Percentiles rank a stretch among this genome's conserved stretches.
phyloP scores from a whole-genome alignment of 192 early-diverging fungal species.

The Phycomyces nitens region DNA sequence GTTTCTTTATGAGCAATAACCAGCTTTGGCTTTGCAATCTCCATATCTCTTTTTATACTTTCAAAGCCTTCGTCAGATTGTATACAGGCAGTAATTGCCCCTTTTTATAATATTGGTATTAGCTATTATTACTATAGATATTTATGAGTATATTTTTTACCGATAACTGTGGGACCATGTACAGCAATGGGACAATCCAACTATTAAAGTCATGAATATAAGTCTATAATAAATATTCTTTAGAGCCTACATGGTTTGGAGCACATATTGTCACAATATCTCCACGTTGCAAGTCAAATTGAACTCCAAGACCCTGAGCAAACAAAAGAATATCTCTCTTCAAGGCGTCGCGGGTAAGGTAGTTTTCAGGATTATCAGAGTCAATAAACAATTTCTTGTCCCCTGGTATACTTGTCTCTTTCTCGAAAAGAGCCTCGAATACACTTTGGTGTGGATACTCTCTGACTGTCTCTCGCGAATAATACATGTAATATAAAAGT shows the following conservation, averaged over 20 bases:
- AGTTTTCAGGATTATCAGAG: not conserved
- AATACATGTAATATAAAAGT: too few relatives aligned
- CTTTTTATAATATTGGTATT: slow-evolving; percentile 31
- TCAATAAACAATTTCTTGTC: not conserved
- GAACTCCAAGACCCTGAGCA: not conserved
- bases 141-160: too few relatives aligned
- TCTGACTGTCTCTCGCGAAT: too few relatives aligned
- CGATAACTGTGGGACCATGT: slow-evolving; percentile 61
- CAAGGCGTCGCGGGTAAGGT: not conserved
- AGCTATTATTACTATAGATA: too few relatives aligned
- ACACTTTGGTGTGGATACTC: too few relatives aligned
- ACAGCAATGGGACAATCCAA: slow-evolving; percentile 58
- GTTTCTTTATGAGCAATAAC: slow-evolving; percentile 51
- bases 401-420: not conserved
- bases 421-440: too few relatives aligned
- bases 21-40: slow-evolving; percentile 58
- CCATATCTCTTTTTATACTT: slow-evolving; percentile 71
- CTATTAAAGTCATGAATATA: slow-evolving; percentile 2
- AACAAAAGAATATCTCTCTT: not conserved
- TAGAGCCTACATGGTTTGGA: slow-evolving; percentile 59
- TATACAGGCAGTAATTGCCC: slow-evolving; percentile 67
- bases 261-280: not conserved
- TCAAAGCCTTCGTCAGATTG: slow-evolving; percentile 62
- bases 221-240: not conserved
- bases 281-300: not conserved